Base-by-base conservation (phyloP, 2,329 filamentous ascomycete species). In the Colletotrichum sp. region DNA sequence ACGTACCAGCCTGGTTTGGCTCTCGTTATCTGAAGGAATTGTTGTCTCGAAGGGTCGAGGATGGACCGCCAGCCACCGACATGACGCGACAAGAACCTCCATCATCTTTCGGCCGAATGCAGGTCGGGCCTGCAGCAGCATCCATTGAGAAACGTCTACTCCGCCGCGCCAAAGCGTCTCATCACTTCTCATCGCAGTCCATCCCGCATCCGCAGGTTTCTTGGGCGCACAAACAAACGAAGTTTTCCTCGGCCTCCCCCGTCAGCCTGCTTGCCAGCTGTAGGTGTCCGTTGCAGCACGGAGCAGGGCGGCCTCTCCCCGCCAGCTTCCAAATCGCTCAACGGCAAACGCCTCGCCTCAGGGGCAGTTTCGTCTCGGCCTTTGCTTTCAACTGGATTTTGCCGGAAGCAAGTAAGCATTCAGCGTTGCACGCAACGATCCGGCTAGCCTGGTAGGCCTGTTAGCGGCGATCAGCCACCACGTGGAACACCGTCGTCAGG, bases 381-480 rank as follows among this genome's bases (percentile, higher is more conserved):
- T n/a, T 34, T 15, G 28, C 28, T 22, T 22, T 61, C 18, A 12
- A 61, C 18, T 48, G 39, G 39, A 48, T 48, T 52, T 28, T 15
- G 48, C 67, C 36, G 22, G 32, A 62, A 16, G 52, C 28, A 34
- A 56, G 27, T 48, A 69, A 74, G 56, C 34, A 28, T n/a, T 69
- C 70, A 34, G 58, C 36, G 66, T 75, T 75, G 43, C 36, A 66
- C 34, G 22, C 60, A 48, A 55, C 71, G 61, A 76, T 75, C 66
- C 34, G 25, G 18, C 52, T 75, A 70, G 58, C 28, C 58, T 62
- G 58, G n/a, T 22, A 64, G 34, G 65, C 48, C 36, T 52, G 52
- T 61, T 75, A 75, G 66, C 56, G 66, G 66, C 52, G 48, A 75
- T 67, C 48, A 66, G 62, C 71, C 74, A 76, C 71, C 74, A 76